These are phyloP conservation scores for Dalbergia oliveri DNA, from an alignment of 306 rosid genomes.

Conservation along the genomic window DNA sequence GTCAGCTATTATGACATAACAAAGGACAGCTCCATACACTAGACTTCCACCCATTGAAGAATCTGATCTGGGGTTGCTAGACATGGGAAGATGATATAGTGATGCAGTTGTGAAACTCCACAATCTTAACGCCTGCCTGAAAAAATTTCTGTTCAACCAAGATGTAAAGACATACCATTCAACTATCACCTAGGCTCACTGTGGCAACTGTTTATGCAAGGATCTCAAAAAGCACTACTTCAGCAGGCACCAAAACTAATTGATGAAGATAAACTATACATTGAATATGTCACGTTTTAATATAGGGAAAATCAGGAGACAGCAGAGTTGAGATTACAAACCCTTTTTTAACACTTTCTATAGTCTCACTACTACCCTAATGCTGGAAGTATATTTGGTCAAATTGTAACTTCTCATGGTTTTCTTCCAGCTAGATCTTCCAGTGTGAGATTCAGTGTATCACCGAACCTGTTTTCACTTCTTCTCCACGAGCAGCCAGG, in stretches of 20 bases:
- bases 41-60: slow-evolving; percentile 8
- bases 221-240: slow-evolving; percentile 24
- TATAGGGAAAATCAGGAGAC: slow-evolving; percentile 3
- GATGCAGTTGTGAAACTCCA: not conserved
- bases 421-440: slow-evolving; percentile 82
- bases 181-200: not conserved
- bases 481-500: slow-evolving; percentile 87
- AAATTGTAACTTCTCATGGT: slow-evolving; percentile 36
- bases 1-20: not conserved
- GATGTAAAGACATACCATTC: not conserved
- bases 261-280: slow-evolving; percentile 12
- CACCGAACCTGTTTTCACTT: slow-evolving; percentile 73
- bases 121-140: not conserved
- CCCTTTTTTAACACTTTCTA: slow-evolving; percentile 7
- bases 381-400: slow-evolving; percentile 17
- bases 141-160: not conserved
- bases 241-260: slow-evolving; percentile 10
- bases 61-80: not conserved
- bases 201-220: not conserved
- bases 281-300: slow-evolving; percentile 8
- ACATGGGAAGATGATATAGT: not conserved
- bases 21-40: not conserved
- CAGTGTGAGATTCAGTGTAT: slow-evolving; percentile 76
- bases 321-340: slow-evolving; percentile 20
- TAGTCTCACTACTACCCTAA: slow-evolving; percentile 20